A percentile compares a stretch with the other conserved stretches of the same genome.
Evolutionary conservation across 805 yeast species (phyloP).

Genomic region (Novakomyces olei): DNA sequence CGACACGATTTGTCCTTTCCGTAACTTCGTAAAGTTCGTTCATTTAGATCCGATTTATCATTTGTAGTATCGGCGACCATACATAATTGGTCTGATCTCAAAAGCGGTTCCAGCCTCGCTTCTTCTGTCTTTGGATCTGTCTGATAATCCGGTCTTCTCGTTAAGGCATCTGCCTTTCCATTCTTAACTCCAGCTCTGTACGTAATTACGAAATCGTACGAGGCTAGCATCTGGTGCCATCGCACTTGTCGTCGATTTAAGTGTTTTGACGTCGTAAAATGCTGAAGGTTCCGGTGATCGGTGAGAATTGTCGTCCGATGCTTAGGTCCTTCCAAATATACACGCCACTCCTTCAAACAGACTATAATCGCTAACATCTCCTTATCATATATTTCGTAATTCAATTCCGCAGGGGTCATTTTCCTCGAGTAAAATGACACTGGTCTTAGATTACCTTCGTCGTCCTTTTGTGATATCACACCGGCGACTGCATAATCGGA

Average conservation of each 20-base stretch:
- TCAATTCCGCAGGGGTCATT: not conserved
- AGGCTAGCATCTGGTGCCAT: not conserved
- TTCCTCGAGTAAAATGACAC: not conserved
- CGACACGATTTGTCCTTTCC: no score
- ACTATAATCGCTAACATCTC: not conserved
- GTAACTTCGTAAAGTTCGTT: no score
- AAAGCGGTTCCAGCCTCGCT: no score
- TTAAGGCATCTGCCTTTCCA: not conserved
- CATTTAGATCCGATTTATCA: no score
- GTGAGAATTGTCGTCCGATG: not conserved
- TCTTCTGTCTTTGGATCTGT: not conserved
- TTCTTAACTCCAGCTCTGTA: not conserved
- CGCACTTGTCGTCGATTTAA: not conserved
- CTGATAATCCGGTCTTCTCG: not conserved
- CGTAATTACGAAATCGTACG: not conserved
- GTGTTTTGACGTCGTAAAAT: not conserved
- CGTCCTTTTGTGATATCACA: not conserved
- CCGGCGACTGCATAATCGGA: not conserved
- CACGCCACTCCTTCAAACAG: not conserved
- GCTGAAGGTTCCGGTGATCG: not conserved
- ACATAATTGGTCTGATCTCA: no score
- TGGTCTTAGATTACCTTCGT: no score
- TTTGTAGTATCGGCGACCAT: no score
- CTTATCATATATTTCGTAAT: not conserved
- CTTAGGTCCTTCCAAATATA: not conserved